A percentile compares a stretch with the other conserved stretches of the same genome.
Conservation (phyloP, 2,329 filamentous ascomycete species). For the Penicillium freii region DNA sequence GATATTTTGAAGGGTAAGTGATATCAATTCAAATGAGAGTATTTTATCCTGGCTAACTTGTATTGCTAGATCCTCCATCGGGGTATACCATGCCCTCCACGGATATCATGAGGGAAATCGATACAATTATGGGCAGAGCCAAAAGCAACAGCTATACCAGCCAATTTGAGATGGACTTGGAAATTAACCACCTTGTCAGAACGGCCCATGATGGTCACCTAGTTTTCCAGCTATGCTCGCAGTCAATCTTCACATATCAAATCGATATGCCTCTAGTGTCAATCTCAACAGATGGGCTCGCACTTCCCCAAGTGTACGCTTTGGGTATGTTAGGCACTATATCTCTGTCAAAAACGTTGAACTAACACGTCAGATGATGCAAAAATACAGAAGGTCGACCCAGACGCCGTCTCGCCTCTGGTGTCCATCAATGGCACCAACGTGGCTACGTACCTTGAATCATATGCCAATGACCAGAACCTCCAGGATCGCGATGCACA, state of each 20-base stretch:
- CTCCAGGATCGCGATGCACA: conserved; percentile 59
- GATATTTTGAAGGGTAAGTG: conserved; percentile 45
- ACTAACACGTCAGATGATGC: conserved; percentile 17
- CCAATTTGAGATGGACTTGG: conserved; percentile 57
- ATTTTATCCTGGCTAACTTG: conserved; percentile 6
- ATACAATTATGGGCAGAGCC: conserved; percentile 48
- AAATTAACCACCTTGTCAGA: conserved; percentile 54
- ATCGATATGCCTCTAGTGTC: conserved; percentile 53
- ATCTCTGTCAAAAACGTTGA: not conserved
- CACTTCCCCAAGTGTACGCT: conserved; percentile 56
- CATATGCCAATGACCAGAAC: conserved; percentile 48
- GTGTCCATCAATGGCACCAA: conserved; percentile 58
- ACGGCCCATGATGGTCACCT: conserved; percentile 63
- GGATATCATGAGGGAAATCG: conserved; percentile 50
- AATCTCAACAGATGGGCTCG: conserved; percentile 59
- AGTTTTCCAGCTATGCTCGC: conserved; percentile 28
- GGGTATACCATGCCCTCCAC: conserved; percentile 51
- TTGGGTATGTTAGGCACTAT: conserved; percentile 14
- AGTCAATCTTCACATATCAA: conserved; percentile 48
- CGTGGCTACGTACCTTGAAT: conserved; percentile 46
- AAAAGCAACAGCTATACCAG: conserved; percentile 46
- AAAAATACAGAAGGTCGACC: conserved; percentile 14
- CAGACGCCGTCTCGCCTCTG: conserved; percentile 49
- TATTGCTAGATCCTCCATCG: conserved; percentile 46
- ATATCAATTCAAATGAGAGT: not conserved